Conservation (phyloP, 1,284 basidiomycete species). For the Fistulina hepatica region DNA sequence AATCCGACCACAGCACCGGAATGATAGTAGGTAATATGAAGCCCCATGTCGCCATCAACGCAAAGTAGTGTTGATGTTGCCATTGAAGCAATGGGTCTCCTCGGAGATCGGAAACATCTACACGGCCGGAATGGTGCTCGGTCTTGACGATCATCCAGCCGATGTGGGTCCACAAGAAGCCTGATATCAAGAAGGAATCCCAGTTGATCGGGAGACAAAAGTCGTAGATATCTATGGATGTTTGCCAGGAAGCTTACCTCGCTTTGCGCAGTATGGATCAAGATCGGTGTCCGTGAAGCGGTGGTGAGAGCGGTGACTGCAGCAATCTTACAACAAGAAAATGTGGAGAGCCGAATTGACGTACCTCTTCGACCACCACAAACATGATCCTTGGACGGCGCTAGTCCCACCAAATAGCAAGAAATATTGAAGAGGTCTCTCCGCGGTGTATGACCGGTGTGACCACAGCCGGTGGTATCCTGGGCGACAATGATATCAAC, state of each 20-base stretch:
- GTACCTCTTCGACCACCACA: slow-evolving; percentile 97
- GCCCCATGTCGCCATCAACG: slow-evolving; percentile 55
- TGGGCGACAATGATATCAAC: neutral
- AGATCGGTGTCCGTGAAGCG: slow-evolving; percentile 82
- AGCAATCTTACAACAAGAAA: no score
- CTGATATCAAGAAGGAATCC: no score
- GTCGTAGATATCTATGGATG: no score
- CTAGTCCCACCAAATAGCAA: slow-evolving; percentile 74
- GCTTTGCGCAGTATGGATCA: slow-evolving; percentile 79
- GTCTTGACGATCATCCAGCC: slow-evolving; percentile 89
- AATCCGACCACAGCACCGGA: slow-evolving; percentile 78
- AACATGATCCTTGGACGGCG: slow-evolving; percentile 82
- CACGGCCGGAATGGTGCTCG: slow-evolving; percentile 61
- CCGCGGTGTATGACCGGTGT: slow-evolving; percentile 81
- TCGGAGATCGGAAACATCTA: slow-evolving; percentile 73
- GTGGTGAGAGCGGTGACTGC: slow-evolving; percentile 80
- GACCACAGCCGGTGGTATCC: slow-evolving; percentile 39
- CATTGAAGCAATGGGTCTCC: slow-evolving; percentile 68
- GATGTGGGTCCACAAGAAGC: slow-evolving; percentile 74
- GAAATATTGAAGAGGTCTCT: slow-evolving; percentile 60
- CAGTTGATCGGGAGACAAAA: no score
- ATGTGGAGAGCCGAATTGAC: no score
- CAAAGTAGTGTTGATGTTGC: slow-evolving; percentile 76
- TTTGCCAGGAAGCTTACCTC: no score
- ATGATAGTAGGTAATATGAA: slow-evolving; percentile 65